A percentile compares a stretch with the other conserved stretches of the same genome.
Conservation (phyloP, 2,329 filamentous ascomycete species). For the Talaromyces sp. region DNA sequence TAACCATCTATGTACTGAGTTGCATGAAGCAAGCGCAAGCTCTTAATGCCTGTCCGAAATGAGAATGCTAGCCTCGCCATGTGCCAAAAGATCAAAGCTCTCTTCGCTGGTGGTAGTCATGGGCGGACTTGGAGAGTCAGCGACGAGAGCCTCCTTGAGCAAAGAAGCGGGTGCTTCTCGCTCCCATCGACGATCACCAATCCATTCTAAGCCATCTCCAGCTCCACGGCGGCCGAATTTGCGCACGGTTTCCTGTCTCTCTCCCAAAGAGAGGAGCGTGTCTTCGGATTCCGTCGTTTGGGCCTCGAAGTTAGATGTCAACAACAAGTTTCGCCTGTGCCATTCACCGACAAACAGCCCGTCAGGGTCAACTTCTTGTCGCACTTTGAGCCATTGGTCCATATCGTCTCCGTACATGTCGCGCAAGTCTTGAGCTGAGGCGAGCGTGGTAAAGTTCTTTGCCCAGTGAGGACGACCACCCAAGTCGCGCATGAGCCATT, state of each 20-base stretch:
- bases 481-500: slow-evolving; percentile 84
- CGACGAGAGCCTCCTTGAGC: neutral
- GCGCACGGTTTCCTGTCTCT: slow-evolving; percentile 42
- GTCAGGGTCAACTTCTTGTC: slow-evolving; percentile 70
- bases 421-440: slow-evolving; percentile 59
- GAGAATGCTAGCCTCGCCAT: slow-evolving; percentile 46
- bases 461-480: slow-evolving; percentile 86
- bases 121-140: slow-evolving; percentile 34
- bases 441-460: slow-evolving; percentile 74
- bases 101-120: slow-evolving; percentile 47
- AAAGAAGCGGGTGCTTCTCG: neutral
- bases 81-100: slow-evolving; percentile 48
- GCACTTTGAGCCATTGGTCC: slow-evolving; percentile 64
- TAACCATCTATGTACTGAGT: neutral
- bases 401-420: slow-evolving; percentile 69
- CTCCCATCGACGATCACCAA: slow-evolving; percentile 38
- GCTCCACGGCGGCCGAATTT: slow-evolving; percentile 29
- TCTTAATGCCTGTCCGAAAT: slow-evolving; percentile 12
- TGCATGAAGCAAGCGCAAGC: neutral
- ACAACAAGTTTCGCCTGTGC: slow-evolving; percentile 70
- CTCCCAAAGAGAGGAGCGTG: slow-evolving; percentile 37
- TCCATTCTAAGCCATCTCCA: slow-evolving; percentile 45
- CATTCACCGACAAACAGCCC: slow-evolving; percentile 90
- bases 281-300: slow-evolving; percentile 20
- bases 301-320: slow-evolving; percentile 26